Conservation (phyloP, 2,329 filamentous ascomycete genomes). For the Plenodomus tracheiphilus region DNA sequence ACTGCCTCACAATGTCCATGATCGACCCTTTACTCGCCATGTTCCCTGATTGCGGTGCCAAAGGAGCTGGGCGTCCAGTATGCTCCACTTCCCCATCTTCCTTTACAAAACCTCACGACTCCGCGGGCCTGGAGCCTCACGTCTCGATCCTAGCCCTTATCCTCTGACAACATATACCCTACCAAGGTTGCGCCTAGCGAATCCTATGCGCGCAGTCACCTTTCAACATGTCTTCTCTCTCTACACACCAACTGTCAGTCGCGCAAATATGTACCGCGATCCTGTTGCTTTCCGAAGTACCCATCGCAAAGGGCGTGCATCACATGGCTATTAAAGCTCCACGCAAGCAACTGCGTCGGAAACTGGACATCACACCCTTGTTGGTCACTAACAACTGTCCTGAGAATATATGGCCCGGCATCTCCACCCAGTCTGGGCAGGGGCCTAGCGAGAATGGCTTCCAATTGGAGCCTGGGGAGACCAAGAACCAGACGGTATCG, state of each 20-base stretch:
- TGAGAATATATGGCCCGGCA: slow-evolving; percentile 74
- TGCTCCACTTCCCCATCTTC: slow-evolving; percentile 8
- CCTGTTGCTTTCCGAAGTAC: slow-evolving; percentile 23
- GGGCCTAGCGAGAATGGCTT: slow-evolving; percentile 72
- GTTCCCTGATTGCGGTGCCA: slow-evolving; percentile 24
- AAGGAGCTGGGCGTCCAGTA: slow-evolving; percentile 12
- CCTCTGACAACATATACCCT: slow-evolving; percentile 6
- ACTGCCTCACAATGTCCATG: slow-evolving; percentile 27
- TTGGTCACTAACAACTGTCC: slow-evolving; percentile 72
- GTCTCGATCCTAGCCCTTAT: slow-evolving; percentile 14
- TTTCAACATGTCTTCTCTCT: slow-evolving; percentile 20
- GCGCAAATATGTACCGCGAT: slow-evolving; percentile 26
- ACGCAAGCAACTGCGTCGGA: slow-evolving; percentile 32
- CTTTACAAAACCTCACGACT: slow-evolving; percentile 8
- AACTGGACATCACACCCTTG: slow-evolving; percentile 55
- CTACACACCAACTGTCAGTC: slow-evolving; percentile 12
- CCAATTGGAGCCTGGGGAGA: slow-evolving; percentile 62
- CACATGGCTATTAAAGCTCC: slow-evolving; percentile 40
- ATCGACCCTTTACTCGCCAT: slow-evolving; percentile 16
- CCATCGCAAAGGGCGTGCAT: slow-evolving; percentile 32
- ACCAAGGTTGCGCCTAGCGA: neutral
- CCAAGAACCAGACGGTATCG: slow-evolving; percentile 66
- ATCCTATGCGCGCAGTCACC: slow-evolving; percentile 12
- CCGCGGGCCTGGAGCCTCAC: slow-evolving; percentile 17
- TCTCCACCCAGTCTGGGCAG: slow-evolving; percentile 72